Evolutionary conservation across 2,329 filamentous ascomycete species (phyloP), one percentile per base, ranked within the genome.

Genomic region (Cercospora sp.): DNA sequence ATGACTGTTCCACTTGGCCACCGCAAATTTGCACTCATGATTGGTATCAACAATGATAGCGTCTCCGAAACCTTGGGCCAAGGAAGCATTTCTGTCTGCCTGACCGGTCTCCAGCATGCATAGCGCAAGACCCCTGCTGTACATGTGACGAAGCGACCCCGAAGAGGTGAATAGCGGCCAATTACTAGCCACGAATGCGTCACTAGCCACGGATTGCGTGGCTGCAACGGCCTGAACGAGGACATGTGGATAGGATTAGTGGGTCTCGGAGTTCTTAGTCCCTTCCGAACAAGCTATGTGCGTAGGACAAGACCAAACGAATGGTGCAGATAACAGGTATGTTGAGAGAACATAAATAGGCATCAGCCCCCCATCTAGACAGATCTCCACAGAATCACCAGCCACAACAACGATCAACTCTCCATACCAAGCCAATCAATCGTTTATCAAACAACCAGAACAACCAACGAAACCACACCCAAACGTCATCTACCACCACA

Each of bases 241-340:
- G 28, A 33, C 13, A n/a, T 30, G 53, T 58, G 26, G 18, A 51
- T 51, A 58, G 53, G 26, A 23, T 10, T n/a, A n/a, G 53, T 30
- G 53, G 5, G n/a, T 58, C 53, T 18, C 53, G 23, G 26, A 58
- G 26, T 58, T 5, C 53, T 58, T 58, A 2, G 5, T 51, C 6
- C 45, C 20, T 23, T 6, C 45, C 18, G 18, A 10, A 23, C 53
- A 30, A 31, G 53, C 53, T 33, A 18, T 30, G 20, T 58, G 53
- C 53, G 53, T 58, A 58, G 53, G 53, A 30, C 26, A 58, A 58
- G 53, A n/a, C 26, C 53, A 28, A 30, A 30, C 53, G 53, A 58
- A 23, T 23, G 45, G 53, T 5, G 16, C 53, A 30, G 30, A n/a
- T 58, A 58, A 58, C 23, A 58, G 30, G 26, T 23, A 53, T 26